phyloP scores from a whole-genome alignment of 805 yeast genomes.

The Candida odintsovae region DNA sequence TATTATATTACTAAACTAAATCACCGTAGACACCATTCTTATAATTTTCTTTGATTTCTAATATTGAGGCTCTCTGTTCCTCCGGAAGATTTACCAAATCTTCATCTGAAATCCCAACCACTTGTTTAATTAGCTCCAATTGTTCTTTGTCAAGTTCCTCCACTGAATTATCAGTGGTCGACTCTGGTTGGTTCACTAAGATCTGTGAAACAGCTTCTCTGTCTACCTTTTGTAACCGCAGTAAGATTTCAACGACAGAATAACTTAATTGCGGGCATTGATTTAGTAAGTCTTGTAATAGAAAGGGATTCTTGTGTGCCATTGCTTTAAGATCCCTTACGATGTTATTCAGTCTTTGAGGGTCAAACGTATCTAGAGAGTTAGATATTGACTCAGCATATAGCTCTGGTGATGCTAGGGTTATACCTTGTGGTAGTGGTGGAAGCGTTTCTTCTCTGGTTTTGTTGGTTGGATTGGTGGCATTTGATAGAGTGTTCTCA shows the following conservation, averaged over 20 bases:
- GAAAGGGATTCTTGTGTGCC: slow-evolving; percentile 48
- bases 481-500: slow-evolving; percentile 31
- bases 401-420: slow-evolving; percentile 28
- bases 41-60: slow-evolving; percentile 24
- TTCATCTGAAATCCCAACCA: slow-evolving; percentile 44
- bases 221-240: slow-evolving; percentile 22
- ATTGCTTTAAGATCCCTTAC: slow-evolving; percentile 55
- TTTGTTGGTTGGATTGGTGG: slow-evolving; percentile 8
- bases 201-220: slow-evolving; percentile 32
- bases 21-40: slow-evolving; percentile 24
- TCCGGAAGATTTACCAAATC: slow-evolving; percentile 45
- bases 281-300: slow-evolving; percentile 53
- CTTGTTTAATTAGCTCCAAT: slow-evolving; percentile 43
- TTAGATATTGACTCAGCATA: slow-evolving; percentile 35
- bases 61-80: slow-evolving; percentile 35
- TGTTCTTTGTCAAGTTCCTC: slow-evolving; percentile 32
- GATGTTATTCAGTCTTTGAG: slow-evolving; percentile 39
- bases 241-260: slow-evolving; percentile 71
- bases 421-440: slow-evolving; percentile 51
- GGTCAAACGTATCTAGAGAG: slow-evolving; percentile 42
- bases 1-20: neutral
- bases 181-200: slow-evolving; percentile 14
- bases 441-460: slow-evolving; percentile 31
- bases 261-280: slow-evolving; percentile 78
- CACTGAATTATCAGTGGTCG: neutral